phyloP scores from a whole-genome alignment of 129 eudicot species.

The Gnaphalium uliginosum region DNA sequence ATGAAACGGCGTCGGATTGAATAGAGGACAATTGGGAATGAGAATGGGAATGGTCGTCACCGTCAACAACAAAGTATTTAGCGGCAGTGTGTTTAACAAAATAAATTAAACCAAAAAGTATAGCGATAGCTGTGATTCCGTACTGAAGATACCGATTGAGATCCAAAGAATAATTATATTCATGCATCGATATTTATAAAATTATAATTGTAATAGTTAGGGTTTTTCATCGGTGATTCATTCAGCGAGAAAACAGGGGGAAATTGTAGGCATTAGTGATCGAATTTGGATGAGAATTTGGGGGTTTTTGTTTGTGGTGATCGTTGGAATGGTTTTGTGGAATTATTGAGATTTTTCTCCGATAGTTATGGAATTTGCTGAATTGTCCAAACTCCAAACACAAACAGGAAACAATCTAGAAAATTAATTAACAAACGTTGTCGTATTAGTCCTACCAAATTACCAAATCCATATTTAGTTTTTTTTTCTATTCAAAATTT shows the following conservation, averaged over 20 bases:
- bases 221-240: conserved; percentile 42
- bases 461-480: too few relatives aligned
- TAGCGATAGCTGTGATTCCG: conserved; percentile 37
- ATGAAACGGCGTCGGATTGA: conserved; percentile 5
- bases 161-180: conserved; percentile 41
- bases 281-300: conserved; percentile 20
- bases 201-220: conserved; percentile 5
- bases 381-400: neutral
- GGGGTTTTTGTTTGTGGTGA: conserved; percentile 9
- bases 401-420: neutral
- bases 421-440: neutral
- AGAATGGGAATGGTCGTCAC: conserved; percentile 49
- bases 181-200: conserved; percentile 42
- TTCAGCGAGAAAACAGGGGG: neutral
- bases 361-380: neutral
- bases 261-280: neutral
- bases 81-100: conserved; percentile 61
- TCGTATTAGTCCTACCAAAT: neutral
- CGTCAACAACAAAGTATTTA: conserved; percentile 56
- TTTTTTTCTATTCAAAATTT: too few relatives aligned
- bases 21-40: conserved; percentile 13
- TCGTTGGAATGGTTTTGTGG: conserved; percentile 4
- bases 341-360: neutral
- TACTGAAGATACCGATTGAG: conserved; percentile 60
- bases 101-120: conserved; percentile 50